Base-by-base conservation (phyloP, 2,329 filamentous ascomycete species). In the Claviceps quebecensis region DNA sequence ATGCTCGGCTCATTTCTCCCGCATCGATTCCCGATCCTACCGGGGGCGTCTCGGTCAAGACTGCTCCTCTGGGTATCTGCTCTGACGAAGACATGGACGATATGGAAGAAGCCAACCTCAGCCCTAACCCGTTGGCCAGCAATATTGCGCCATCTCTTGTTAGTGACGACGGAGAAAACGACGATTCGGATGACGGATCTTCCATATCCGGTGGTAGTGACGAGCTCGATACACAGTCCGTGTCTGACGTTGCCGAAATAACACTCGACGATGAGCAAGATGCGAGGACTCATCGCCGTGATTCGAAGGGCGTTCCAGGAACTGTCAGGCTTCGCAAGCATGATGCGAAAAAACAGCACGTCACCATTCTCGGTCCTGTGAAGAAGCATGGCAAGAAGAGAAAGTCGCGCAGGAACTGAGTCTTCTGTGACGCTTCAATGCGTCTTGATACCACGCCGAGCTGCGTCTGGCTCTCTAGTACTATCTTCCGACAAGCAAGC, bases 101-200 rank as follows among this genome's bases (percentile, higher is more conserved):
- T 52, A 72, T 80, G 61, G 65, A 67, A 36, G 78, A 81, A 51
- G 72, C 73, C 46, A 80, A 86, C 50, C 66, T 86, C 52, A 87
- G 83, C 59, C 84, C 84, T 5, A 80, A 81, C 59, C 84, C 83
- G 0, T 68, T 82, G 45, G 74, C 83, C 48, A 85, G 83, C 64
- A 87, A 87, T 65, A 86, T 86, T 57, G 84, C 86, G 8, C 86
- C 86, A 22, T 88, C 84, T 59, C 74, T 90, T 47, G 84, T 89
- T 61, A 87, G 84, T 66, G 86, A 90, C 65, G 84, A 88, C 61
- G 83, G 84, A 58, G 85, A 88, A 62, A 87, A 85, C 60, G 84
- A 86, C 57, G 82, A 84, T 51, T 86, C 83, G 1, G 80, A 84
- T 52, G 79, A 80, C 53, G 76, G 73, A 45, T 84, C 79, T 4